Evolutionary conservation across 805 yeast genomes (phyloP).

Genomic region (Suhomyces xylopsoci): DNA sequence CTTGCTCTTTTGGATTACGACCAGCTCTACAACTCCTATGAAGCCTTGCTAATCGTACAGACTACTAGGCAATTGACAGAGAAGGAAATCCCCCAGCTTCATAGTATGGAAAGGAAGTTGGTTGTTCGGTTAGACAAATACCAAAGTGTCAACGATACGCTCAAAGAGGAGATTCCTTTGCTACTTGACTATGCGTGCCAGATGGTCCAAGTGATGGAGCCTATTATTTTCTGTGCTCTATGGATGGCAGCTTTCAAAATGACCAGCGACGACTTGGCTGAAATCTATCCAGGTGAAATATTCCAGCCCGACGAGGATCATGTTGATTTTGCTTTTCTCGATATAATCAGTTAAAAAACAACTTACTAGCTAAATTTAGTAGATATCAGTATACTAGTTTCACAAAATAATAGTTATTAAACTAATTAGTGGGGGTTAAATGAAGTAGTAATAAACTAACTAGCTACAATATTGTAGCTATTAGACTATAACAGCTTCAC

Average conservation of each 20-base stretch:
- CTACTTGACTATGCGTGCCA: slow-evolving; percentile 33
- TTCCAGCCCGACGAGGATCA: background rate
- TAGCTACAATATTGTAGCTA: too few relatives aligned
- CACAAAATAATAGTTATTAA: too few relatives aligned
- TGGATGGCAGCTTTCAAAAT: slow-evolving; percentile 1
- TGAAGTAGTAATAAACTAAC: too few relatives aligned
- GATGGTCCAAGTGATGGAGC: slow-evolving; percentile 30
- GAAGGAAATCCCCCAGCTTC: slow-evolving; percentile 27
- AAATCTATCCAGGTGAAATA: background rate
- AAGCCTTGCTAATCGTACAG: slow-evolving; percentile 28
- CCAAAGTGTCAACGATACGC: slow-evolving; percentile 31
- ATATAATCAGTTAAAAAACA: too few relatives aligned
- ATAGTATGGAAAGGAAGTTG: slow-evolving; percentile 24
- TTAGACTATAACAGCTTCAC: too few relatives aligned
- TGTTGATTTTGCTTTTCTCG: background rate
- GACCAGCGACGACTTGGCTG: background rate
- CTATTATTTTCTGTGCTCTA: slow-evolving; percentile 36
- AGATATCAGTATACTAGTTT: too few relatives aligned
- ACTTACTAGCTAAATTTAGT: too few relatives aligned
- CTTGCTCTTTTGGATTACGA: slow-evolving; percentile 39
- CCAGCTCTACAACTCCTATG: slow-evolving; percentile 25
- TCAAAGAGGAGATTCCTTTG: slow-evolving; percentile 48
- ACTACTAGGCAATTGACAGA: slow-evolving; percentile 31
- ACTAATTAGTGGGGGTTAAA: too few relatives aligned
- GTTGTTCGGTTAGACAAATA: slow-evolving; percentile 23